These are phyloP conservation scores for Lentinula sp. DNA, from an alignment of 768 basidiomycete species.

Conservation along the genomic window DNA sequence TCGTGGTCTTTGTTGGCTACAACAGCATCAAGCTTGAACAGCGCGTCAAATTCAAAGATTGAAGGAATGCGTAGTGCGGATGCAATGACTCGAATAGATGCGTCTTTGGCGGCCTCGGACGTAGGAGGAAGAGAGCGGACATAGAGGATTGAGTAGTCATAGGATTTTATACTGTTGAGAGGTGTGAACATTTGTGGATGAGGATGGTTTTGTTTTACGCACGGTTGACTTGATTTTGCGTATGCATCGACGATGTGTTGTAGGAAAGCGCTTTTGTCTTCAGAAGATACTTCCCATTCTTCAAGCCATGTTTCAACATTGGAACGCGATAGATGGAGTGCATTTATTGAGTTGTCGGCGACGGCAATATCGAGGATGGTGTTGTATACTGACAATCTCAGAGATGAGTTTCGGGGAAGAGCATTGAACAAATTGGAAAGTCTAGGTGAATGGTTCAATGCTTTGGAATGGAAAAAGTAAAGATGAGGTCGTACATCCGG, in stretches of 20 bases:
- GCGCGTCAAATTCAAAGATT: constrained; percentile 75
- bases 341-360: constrained; percentile 53
- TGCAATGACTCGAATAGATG: constrained; percentile 56
- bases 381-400: constrained; percentile 58
- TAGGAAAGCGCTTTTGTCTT: constrained; percentile 61
- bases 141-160: constrained; percentile 58
- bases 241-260: constrained; percentile 58
- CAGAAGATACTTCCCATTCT: constrained; percentile 63
- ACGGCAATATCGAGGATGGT: constrained; percentile 56
- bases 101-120: constrained; percentile 43
- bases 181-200: neutral
- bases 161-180: constrained; percentile 45
- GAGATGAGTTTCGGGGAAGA: constrained; percentile 55
- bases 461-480: constrained; percentile 8
- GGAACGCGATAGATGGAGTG: constrained; percentile 50
- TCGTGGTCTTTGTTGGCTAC: constrained; percentile 61
- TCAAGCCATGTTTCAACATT: constrained; percentile 73
- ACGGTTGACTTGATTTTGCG: constrained; percentile 54
- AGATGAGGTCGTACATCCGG: constrained; percentile 52
- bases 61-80: constrained; percentile 58
- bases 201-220: constrained; percentile 19
- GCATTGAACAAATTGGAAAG: constrained; percentile 81
- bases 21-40: constrained; percentile 73
- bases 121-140: constrained; percentile 53
- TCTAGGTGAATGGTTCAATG: constrained; percentile 29